phyloP scores from a whole-genome alignment of 2,329 filamentous ascomycete genomes.

The Sporothrix dimorphospora region DNA sequence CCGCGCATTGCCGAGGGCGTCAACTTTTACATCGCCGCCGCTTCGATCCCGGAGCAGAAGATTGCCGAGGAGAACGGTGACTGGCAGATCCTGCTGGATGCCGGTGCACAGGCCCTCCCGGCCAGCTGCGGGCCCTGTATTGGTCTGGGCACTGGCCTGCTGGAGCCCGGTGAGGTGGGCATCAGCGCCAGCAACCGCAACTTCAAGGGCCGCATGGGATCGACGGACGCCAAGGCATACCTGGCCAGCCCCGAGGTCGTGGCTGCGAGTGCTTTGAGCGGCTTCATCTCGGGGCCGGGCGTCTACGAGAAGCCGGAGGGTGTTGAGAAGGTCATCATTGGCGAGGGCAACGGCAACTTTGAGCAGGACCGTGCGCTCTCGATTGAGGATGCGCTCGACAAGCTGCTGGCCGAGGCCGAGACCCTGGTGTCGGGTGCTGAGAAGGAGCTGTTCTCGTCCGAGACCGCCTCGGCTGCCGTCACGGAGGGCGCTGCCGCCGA shows the following conservation, averaged over 20 bases:
- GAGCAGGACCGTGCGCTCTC: conserved; percentile 31
- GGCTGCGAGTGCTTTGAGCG: conserved; percentile 79
- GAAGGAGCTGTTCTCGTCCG: conserved; percentile 47
- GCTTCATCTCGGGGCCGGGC: conserved; percentile 74
- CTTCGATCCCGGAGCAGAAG: conserved; percentile 76
- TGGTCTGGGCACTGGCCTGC: conserved; percentile 70
- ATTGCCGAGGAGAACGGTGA: conserved; percentile 78
- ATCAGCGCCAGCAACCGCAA: conserved; percentile 85
- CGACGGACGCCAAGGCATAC: conserved; percentile 77
- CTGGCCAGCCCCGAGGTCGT: conserved; percentile 89
- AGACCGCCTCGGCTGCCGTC: conserved; percentile 35
- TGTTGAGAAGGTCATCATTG: conserved; percentile 43
- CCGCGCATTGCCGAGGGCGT: conserved; percentile 76
- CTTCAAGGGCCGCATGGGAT: conserved; percentile 90
- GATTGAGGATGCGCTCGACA: conserved; percentile 71
- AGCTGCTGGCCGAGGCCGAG: conserved; percentile 71
- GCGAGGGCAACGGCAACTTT: conserved; percentile 37
- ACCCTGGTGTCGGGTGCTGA: conserved; percentile 56
- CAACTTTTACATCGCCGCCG: conserved; percentile 86
- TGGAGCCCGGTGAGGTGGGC: conserved; percentile 84
- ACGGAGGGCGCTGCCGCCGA: conserved; percentile 37
- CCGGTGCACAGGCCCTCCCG: conserved; percentile 73
- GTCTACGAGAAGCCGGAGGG: conserved; percentile 63
- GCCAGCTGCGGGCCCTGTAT: conserved; percentile 85
- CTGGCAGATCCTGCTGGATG: conserved; percentile 81